Evolutionary conservation across 208 protist species (phyloP).

Genomic region (Leishmania tropica): DNA sequence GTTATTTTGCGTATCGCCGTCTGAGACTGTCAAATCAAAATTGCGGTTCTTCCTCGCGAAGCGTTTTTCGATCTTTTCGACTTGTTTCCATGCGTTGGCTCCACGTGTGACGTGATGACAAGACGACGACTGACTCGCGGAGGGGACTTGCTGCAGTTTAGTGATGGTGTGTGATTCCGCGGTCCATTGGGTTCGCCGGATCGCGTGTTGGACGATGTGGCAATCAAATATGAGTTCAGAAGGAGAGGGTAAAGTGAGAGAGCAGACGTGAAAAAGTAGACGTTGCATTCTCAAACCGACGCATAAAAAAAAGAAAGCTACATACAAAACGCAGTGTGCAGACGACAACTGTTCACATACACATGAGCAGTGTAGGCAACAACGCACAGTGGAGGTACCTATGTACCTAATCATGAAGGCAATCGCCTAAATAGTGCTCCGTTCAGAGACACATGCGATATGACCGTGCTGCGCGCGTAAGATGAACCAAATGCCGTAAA

Average conservation of each 20-base stretch:
- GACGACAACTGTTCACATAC: not conserved
- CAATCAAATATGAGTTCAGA: not conserved
- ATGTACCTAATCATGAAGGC: not conserved
- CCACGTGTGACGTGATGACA: not conserved
- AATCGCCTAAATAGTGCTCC: not conserved
- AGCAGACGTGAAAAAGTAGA: not conserved
- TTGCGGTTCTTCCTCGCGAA: not conserved
- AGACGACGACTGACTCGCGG: not conserved
- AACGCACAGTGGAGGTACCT: not conserved
- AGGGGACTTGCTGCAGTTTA: not conserved
- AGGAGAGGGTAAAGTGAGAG: not conserved
- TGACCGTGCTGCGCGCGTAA: not conserved
- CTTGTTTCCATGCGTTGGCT: not conserved
- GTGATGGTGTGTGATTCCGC: not conserved
- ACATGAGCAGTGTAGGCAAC: not conserved
- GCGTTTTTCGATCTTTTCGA: not conserved
- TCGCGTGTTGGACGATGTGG: not conserved
- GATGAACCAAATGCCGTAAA: not conserved
- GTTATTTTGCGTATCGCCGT: not conserved
- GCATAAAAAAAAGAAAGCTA: not conserved
- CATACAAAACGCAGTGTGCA: not conserved
- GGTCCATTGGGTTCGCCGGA: not conserved
- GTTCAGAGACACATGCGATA: conserved; percentile 5
- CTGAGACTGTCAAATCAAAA: not conserved
- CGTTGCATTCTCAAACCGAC: not conserved